phyloP scores from a whole-genome alignment of 768 basidiomycete genomes.

The Omphalotus guepiniiformis region DNA sequence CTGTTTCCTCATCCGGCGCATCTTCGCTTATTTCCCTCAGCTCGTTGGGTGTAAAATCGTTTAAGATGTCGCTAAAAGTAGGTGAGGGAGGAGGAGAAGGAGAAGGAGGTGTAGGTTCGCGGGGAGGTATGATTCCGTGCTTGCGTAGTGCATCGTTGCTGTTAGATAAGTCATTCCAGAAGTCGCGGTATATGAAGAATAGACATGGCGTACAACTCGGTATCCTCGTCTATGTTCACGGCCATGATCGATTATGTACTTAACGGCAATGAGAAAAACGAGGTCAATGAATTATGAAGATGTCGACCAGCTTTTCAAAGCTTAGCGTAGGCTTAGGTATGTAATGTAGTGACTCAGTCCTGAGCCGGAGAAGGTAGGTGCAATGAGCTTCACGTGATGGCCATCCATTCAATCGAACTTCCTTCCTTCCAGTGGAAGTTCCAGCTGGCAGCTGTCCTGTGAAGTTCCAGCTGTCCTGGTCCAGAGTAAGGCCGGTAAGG shows the following conservation, averaged over 20 bases:
- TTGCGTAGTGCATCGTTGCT: conserved; percentile 95
- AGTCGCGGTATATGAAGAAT: not conserved
- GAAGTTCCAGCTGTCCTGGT: too few relatives aligned
- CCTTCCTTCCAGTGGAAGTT: too few relatives aligned
- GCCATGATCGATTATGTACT: too few relatives aligned
- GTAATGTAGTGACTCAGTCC: too few relatives aligned
- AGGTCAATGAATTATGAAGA: too few relatives aligned
- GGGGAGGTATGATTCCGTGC: conserved; percentile 85
- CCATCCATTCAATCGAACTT: too few relatives aligned
- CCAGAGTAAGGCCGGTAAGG: not conserved
- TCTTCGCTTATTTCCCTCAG: conserved; percentile 71
- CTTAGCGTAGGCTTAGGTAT: too few relatives aligned
- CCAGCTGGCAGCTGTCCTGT: too few relatives aligned
- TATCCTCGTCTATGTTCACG: conserved; percentile 86
- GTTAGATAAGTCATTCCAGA: conserved; percentile 11
- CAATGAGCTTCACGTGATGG: too few relatives aligned
- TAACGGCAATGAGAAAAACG: too few relatives aligned
- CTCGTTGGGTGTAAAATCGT: conserved; percentile 58
- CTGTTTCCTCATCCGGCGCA: conserved; percentile 68
- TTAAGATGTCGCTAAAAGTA: conserved; percentile 61
- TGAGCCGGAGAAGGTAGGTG: too few relatives aligned
- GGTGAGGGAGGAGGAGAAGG: conserved; percentile 84
- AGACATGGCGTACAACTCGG: conserved; percentile 76
- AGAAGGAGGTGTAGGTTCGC: conserved; percentile 58
- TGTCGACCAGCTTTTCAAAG: too few relatives aligned